Base-by-base conservation (phyloP, 2,329 filamentous ascomycete species). In the Dothiorella sarmentorum region DNA sequence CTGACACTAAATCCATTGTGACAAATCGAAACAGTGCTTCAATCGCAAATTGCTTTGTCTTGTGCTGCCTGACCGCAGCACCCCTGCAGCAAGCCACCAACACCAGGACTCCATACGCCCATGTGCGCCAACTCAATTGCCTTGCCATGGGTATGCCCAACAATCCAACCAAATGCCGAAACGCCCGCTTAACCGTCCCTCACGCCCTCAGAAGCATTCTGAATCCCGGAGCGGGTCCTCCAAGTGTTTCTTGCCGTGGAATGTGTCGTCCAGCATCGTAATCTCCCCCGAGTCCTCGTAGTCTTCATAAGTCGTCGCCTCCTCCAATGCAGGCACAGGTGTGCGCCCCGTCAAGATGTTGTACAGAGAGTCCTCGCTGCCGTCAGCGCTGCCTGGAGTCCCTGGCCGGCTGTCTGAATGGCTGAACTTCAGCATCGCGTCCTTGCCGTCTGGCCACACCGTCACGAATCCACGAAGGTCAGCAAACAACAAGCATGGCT, bases 331-430 rank as follows among this genome's bases (percentile, higher is more conserved):
- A 11, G 73, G 75, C 37, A 75, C 63, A 1, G 75, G 73, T 44
- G 72, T 79, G n/a, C 74, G 65, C 0, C 78, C 78, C 1, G 76
- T 77, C 11, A 80, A 64, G 5, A 80, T 75, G 22, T 80, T 76
- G 51, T 76, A 76, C 22, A 80, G 62, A 40, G 75, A 78, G 61
- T 80, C 78, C 26, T 80, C 76, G 55, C 72, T 75, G 4, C 69
- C 70, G 5, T 75, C 72, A 7, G 29, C 29, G 29, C 66, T 68
- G 10, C 73, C 67, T 3, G 65, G 63, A 0, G 56, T 64, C 7
- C 69, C 67, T 7, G 58, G 59, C 10, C 56, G 33, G 17, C 60
- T 59, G n/a, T 24, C 37, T 7, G 56, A 43, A n/a, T 29, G 37
- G 20, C 27, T 37, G 58, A 71, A 71, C 3, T 64, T 62, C 4